Evolutionary conservation across 2,329 filamentous ascomycete species (phyloP).

Genomic region (Claviceps sp.): DNA sequence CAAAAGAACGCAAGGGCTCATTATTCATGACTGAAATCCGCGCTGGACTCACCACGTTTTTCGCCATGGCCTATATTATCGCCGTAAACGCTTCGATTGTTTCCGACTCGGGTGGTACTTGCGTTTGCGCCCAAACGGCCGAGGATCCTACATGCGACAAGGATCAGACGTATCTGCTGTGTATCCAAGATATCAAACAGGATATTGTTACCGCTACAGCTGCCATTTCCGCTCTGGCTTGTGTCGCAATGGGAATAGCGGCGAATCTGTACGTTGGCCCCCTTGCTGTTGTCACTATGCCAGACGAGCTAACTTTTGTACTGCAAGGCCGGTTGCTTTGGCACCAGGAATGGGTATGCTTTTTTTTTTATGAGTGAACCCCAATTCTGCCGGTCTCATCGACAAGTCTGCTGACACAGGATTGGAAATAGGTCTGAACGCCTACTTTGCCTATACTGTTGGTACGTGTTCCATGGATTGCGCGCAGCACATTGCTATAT

Average conservation of each 20-base stretch:
- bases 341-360: constrained; percentile 30
- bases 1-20: constrained; percentile 58
- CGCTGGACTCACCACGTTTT: constrained; percentile 70
- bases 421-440: constrained; percentile 48
- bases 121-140: constrained; percentile 47
- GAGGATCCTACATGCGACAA: constrained; percentile 38
- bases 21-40: constrained; percentile 75
- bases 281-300: not conserved
- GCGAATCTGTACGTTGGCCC: constrained; percentile 49
- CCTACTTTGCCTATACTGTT: constrained; percentile 68
- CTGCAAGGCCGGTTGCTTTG: constrained; percentile 21
- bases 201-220: constrained; percentile 78
- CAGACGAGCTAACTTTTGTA: constrained; percentile 3
- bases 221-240: constrained; percentile 64
- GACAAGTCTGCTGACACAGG: constrained; percentile 1
- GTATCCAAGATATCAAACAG: constrained; percentile 50
- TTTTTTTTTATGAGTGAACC: not conserved
- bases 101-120: constrained; percentile 59
- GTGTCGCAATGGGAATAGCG: constrained; percentile 73
- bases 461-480: constrained; percentile 11
- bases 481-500: constrained; percentile 7
- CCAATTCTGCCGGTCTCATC: not conserved
- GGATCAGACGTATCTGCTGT: constrained; percentile 50
- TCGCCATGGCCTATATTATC: constrained; percentile 45
- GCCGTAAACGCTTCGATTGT: constrained; percentile 40